phyloP scores from a whole-genome alignment of 306 rosid genomes.

The Boehmeria nivea region DNA sequence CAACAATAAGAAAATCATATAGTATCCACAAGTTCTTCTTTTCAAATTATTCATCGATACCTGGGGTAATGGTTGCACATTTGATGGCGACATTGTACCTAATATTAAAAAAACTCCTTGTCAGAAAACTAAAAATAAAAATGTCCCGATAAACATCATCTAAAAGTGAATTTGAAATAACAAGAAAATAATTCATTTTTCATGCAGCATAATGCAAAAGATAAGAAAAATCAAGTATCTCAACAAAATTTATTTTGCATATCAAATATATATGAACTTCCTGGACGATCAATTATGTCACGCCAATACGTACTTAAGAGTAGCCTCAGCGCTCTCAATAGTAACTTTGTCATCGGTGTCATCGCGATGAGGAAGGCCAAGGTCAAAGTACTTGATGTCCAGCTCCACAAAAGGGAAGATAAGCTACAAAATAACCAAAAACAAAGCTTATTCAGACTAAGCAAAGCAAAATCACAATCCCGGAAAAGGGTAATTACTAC shows the following conservation, averaged over 20 bases:
- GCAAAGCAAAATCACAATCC: conserved; percentile 3
- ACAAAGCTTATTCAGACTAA: neutral
- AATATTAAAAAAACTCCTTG: conserved; percentile 6
- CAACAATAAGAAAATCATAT: conserved; percentile 2
- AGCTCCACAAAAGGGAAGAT: conserved; percentile 91
- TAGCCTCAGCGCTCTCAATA: conserved; percentile 95
- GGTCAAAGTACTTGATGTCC: conserved; percentile 95
- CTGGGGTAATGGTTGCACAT: conserved; percentile 99
- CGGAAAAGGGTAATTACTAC: too few relatives aligned
- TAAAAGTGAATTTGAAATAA: neutral
- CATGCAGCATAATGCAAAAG: neutral
- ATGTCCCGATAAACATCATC: neutral
- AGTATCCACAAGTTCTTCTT: neutral
- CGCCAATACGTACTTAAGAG: conserved; percentile 64
- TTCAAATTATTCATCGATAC: conserved; percentile 27
- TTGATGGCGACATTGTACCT: conserved; percentile 98
- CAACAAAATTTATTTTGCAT: neutral
- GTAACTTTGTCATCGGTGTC: conserved; percentile 92
- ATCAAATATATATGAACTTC: neutral
- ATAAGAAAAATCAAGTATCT: neutral
- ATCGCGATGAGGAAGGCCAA: conserved; percentile 93
- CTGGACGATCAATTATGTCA: neutral
- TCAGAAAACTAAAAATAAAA: conserved; percentile 19
- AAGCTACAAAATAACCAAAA: conserved; percentile 48
- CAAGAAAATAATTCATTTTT: neutral